Base-by-base conservation (phyloP, 2,329 filamentous ascomycete species). In the Neocucurbitaria cava region DNA sequence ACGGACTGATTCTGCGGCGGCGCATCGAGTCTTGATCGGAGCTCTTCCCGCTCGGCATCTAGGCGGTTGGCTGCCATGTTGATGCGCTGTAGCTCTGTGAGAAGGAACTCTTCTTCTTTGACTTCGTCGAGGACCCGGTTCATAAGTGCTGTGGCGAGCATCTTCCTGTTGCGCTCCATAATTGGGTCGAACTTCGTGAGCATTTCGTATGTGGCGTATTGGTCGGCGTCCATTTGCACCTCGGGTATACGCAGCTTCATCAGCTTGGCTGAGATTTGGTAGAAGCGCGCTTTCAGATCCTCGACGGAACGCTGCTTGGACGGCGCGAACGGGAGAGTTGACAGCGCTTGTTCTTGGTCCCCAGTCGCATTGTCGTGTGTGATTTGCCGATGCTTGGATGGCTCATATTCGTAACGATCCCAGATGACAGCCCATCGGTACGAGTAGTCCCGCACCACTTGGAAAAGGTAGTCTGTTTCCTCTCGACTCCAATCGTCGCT, bases 81-180 rank as follows among this genome's bases (percentile, higher is more conserved):
- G 62, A 99, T 98, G 54, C 95, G 89, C 70, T 96, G 92, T 50
- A 99, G 86, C 72, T 99, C 95, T 54, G 94, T 84, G 17, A 99
- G 83, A 2, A 99, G 80, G 30, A 91, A 89, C 66, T 96, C 90
- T 77, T 99, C 95, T 74, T 99, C 95, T 58, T 91, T 88, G 23
- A 94, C 90, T 76, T 99, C 94, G 59, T 96, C 92, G 59, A 88
- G 88, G 8, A 89, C 90, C 36, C 95, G 86, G 43, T 88, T 86
- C 61, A 98, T 84, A 42, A 93, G 86, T 45, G 89, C 87, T 59
- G 90, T 85, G 3, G 92, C 94, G 68, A 96, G 90, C 52, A 90
- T 86, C 78, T 98, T 99, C 58, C 95, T 87, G 48, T 86, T 82
- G 21, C 83, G 84, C 77, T 99, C 95, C 65, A 90, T 87, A 15